phyloP scores from a whole-genome alignment of 768 basidiomycete species.

The Boletales sp. region DNA sequence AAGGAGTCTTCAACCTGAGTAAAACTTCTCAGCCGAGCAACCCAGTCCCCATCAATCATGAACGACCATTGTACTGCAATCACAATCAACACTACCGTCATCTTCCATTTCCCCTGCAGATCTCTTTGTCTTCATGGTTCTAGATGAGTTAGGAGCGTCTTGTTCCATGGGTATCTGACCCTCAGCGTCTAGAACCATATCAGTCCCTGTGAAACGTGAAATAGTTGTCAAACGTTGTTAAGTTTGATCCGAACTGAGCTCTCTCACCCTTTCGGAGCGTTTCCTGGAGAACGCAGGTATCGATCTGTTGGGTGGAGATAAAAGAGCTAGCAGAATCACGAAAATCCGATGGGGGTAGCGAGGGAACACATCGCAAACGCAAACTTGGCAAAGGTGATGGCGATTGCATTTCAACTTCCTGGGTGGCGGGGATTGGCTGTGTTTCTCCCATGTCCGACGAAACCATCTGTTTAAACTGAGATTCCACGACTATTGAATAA shows the following conservation, averaged over 20 bases:
- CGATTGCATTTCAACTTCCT: constrained; percentile 24
- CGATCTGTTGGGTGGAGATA: constrained; percentile 25
- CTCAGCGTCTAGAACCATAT: constrained; percentile 27
- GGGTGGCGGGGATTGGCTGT: constrained; percentile 40
- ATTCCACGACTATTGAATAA: background rate
- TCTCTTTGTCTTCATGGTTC: constrained; percentile 5
- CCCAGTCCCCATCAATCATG: background rate
- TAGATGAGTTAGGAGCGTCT: background rate
- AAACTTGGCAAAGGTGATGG: constrained; percentile 18
- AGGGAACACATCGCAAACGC: constrained; percentile 4
- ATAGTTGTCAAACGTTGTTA: constrained; percentile 44
- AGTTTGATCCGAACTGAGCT: constrained; percentile 26
- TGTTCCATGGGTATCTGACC: constrained; percentile 23
- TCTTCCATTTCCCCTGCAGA: constrained; percentile 14
- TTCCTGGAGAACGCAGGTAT: background rate
- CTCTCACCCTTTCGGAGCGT: constrained; percentile 9
- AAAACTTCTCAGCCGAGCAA: background rate
- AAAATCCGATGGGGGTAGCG: constrained; percentile 29
- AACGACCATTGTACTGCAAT: constrained; percentile 58
- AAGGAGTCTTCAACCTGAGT: constrained; percentile 52
- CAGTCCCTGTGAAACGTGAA: background rate
- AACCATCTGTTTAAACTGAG: constrained; percentile 12
- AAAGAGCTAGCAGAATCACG: constrained; percentile 13
- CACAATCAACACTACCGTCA: constrained; percentile 55
- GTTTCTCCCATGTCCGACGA: constrained; percentile 45